Percentiles rank a stretch among this genome's conserved stretches.
phyloP scores from a whole-genome alignment of 2,329 filamentous ascomycete genomes.

The Fusarium chaquense region DNA sequence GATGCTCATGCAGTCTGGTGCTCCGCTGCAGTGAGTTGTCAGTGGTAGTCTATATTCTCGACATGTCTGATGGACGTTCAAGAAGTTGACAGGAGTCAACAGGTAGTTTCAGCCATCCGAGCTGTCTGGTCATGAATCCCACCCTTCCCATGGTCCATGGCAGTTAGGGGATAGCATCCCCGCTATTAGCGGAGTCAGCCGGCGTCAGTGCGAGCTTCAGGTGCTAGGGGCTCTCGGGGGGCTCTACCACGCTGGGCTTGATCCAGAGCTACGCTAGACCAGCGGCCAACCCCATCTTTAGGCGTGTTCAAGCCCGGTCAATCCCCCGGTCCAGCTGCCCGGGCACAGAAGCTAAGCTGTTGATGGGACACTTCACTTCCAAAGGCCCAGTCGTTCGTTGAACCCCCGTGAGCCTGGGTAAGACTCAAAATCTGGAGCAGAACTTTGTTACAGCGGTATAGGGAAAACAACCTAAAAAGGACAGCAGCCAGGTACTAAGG shows the following conservation, averaged over 20 bases:
- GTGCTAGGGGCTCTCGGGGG: constrained; percentile 36
- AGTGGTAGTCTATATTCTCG: background rate
- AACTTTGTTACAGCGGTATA: background rate
- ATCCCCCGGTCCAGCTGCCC: constrained; percentile 37
- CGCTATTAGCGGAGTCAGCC: constrained; percentile 44
- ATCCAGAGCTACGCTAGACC: constrained; percentile 39
- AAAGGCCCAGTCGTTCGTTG: constrained; percentile 22
- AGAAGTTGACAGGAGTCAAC: constrained; percentile 11
- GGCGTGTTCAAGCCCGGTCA: constrained; percentile 31
- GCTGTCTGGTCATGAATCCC: constrained; percentile 31
- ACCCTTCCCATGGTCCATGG: constrained; percentile 10
- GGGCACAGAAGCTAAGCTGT: constrained; percentile 23
- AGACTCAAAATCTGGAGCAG: background rate
- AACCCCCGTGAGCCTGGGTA: constrained; percentile 17
- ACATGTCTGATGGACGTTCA: background rate
- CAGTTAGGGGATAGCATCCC: constrained; percentile 38
- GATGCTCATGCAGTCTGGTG: background rate
- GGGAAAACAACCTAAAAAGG: background rate
- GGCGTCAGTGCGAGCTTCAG: constrained; percentile 43
- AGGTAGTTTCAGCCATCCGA: constrained; percentile 26
- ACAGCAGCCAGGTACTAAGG: background rate
- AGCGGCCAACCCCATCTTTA: constrained; percentile 47
- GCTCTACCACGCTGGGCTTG: constrained; percentile 33
- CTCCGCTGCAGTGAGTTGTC: background rate
- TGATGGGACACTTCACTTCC: constrained; percentile 13